Base-by-base conservation (phyloP, 495 filamentous ascomycete species). In the Neurospora intermedia region DNA sequence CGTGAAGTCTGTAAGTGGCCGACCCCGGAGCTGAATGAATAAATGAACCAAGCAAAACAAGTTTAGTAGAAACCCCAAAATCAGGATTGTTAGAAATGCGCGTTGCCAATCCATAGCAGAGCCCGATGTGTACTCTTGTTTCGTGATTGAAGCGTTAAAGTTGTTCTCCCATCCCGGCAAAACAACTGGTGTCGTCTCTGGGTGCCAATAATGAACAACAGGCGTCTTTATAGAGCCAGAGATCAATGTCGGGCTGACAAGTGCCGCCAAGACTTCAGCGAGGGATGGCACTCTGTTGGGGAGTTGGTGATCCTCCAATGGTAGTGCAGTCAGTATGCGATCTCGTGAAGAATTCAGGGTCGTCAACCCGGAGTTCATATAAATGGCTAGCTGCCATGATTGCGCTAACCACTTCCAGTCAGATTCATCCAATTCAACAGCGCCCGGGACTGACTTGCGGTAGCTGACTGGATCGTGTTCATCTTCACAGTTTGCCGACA, bases 231-330 rank as follows among this genome's bases (percentile, higher is more conserved):
- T 75, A 0, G 86, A 75, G 39, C 84, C 83, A 45, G 89, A 78
- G 42, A 92, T 84, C 0, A 94, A 78, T 0, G 91, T 93, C 73
- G 84, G 88, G 16, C 88, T 88, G 1, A 86, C 86, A 74, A 93
- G 82, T 2, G 92, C 90, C 0, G 91, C 90, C 0, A 94, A 79
- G 0, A 87, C 88, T 77, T 94, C 92, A 0, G 86, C 87, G 6
- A 90, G 83, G 7, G 88, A 91, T 0, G 92, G 92, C 0, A 90
- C 77, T 20, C 73, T 59, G 2, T 74, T 71, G 45, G 79, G 73
- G 0, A 85, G 78, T 8, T 59, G n/a, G 6, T 81, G 74, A 9
- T 76, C 23, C 6, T 48, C 59, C 7, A 86, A 76, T 15, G 85
- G 79, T 23, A 85, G 69, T 69, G 91, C 84, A 69, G 88, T 89